These are phyloP conservation scores for Pseudogymnoascus sp. DNA, from an alignment of 2,329 filamentous ascomycete genomes.

Conservation along the genomic window DNA sequence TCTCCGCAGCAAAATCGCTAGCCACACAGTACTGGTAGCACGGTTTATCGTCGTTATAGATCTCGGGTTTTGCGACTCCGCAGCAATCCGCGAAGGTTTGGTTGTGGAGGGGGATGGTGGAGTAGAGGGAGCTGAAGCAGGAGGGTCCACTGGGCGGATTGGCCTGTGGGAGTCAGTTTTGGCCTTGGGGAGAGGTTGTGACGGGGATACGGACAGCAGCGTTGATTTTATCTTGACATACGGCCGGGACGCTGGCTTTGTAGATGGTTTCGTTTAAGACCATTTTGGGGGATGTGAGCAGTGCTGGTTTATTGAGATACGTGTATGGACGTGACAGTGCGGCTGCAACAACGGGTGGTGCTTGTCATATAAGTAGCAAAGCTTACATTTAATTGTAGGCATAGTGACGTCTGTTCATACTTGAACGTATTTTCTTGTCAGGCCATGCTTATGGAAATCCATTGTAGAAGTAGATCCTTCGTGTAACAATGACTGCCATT, in stretches of 20 bases:
- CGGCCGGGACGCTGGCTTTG: background rate
- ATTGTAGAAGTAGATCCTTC: background rate
- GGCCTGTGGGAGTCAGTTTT: background rate
- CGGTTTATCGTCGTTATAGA: background rate
- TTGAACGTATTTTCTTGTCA: background rate
- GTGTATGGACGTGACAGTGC: background rate
- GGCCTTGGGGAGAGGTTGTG: background rate
- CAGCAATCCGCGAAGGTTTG: background rate
- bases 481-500: background rate
- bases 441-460: background rate
- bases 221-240: background rate
- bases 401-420: background rate
- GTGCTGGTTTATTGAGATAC: background rate
- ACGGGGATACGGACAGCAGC: background rate
- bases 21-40: background rate
- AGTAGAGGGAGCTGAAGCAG: background rate
- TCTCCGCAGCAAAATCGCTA: background rate
- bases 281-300: background rate
- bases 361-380: background rate
- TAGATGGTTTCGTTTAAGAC: background rate
- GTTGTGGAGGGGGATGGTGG: background rate
- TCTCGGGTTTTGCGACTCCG: background rate
- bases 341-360: background rate
- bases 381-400: background rate
- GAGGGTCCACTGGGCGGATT: background rate